A percentile compares a stretch with the other conserved stretches of the same genome.
These are phyloP conservation scores for Suillus subluteus DNA, from an alignment of 768 basidiomycete genomes.

Conservation along the genomic window DNA sequence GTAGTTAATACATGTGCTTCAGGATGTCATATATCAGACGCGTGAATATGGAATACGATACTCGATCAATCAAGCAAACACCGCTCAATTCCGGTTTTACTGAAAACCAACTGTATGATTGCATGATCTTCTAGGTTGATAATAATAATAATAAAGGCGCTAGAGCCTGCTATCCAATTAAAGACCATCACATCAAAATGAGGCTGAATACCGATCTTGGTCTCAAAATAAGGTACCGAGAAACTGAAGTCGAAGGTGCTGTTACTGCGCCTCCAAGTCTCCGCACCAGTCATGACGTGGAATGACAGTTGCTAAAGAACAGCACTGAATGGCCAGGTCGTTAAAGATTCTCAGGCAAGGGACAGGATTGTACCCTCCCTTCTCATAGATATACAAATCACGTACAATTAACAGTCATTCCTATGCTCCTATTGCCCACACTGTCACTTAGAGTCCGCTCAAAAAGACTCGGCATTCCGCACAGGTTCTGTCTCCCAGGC, in stretches of 20 bases:
- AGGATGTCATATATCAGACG: slow-evolving; percentile 14
- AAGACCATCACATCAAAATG: slow-evolving; percentile 22
- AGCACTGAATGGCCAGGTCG: slow-evolving; percentile 7
- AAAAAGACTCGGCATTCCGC: slow-evolving; percentile 16
- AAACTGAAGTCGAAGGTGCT: slow-evolving; percentile 20
- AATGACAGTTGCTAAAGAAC: slow-evolving; percentile 15
- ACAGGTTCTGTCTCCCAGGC: slow-evolving; percentile 29
- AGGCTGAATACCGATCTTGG: slow-evolving; percentile 23
- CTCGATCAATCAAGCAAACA: slow-evolving; percentile 16
- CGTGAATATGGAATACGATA: slow-evolving; percentile 6
- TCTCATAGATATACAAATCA: slow-evolving; percentile 26
- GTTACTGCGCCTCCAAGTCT: slow-evolving; percentile 16
- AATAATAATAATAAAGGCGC: slow-evolving; percentile 16
- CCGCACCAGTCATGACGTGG: slow-evolving; percentile 17
- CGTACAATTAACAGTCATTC: slow-evolving; percentile 24
- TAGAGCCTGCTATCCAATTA: slow-evolving; percentile 20
- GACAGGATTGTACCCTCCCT: slow-evolving; percentile 15
- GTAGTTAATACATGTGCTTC: slow-evolving; percentile 12
- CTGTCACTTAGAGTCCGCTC: slow-evolving; percentile 15
- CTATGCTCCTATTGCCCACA: slow-evolving; percentile 16
- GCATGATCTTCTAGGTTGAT: slow-evolving; percentile 10
- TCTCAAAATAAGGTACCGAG: slow-evolving; percentile 20
- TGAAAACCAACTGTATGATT: slow-evolving; percentile 3
- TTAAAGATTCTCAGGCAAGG: slow-evolving; percentile 30
- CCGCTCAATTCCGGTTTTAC: slow-evolving; percentile 7